Base-by-base conservation (phyloP, 768 basidiomycete species). In the Tephrocybe sp. region DNA sequence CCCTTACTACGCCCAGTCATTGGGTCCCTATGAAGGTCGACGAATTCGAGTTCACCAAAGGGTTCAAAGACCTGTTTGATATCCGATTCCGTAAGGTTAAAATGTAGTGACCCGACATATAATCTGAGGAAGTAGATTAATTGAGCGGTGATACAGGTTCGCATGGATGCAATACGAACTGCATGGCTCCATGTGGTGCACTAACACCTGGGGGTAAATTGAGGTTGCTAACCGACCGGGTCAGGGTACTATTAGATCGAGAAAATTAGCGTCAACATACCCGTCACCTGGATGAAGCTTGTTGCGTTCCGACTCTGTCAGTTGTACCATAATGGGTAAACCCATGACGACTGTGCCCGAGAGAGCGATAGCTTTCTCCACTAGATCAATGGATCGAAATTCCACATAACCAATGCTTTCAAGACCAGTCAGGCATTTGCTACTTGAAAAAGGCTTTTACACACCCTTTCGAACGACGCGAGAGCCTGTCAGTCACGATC, bases 21-120 rank as follows among this genome's bases (percentile, higher is more conserved):
- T 3, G 91, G 88, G 67, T 97, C 94, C 66, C 89, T 84, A 69
- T 97, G 97, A 62, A 98, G 80, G 77, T 99, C 95, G 66, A 99
- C 94, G 73, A 94, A 94, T 70, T 95, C 95, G 58, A 99, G 78
- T 71, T 94, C 91, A 61, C 97, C 97, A 67, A 98, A 99, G 9
- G 95, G 94, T 65, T 97, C 94, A 69, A 99, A 99, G 58, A 99
- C 95, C 82, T 97, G 94, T 71, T 88, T 91, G 73, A 99, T 88
- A 75, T 99, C 95, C 59, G 91, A 86, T 72, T 97, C 91, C 47
- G 92, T 91, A 53, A 99, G 85, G 69, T 93, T 94, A 77, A 95
- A 97, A 69, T 97, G 92, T 39, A 99, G 74, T 53, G 93, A 95
- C 50, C 93, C 94, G 68, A 99, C 93, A 67, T 97, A 99, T 67